A percentile compares a stretch with the other conserved stretches of the same genome.
These are phyloP conservation scores for Pleurotus platypus DNA, from an alignment of 768 basidiomycete species.

Conservation along the genomic window DNA sequence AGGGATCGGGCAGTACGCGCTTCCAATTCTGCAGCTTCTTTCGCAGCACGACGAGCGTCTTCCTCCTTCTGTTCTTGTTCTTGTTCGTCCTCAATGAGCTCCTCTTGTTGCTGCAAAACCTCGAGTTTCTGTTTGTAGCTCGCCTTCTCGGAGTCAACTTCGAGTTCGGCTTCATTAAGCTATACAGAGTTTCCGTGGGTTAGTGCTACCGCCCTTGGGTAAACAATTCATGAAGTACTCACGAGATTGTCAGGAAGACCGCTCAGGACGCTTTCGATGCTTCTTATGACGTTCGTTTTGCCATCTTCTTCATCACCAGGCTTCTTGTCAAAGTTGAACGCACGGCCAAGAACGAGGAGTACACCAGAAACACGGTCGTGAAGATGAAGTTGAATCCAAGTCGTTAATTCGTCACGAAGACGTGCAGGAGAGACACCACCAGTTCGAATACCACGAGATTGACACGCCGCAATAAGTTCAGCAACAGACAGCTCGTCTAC, in stretches of 20 bases:
- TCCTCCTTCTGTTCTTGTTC: constrained; percentile 97
- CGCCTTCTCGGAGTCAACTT: constrained; percentile 90
- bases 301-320: constrained; percentile 75
- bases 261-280: constrained; percentile 86
- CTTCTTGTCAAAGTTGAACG: constrained; percentile 88
- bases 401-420: constrained; percentile 83
- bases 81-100: constrained; percentile 98
- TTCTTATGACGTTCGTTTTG: constrained; percentile 74
- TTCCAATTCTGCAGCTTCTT: constrained; percentile 78
- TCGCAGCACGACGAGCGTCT: constrained; percentile 81
- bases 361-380: constrained; percentile 92
- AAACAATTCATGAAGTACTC: constrained; percentile 22
- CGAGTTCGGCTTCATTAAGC: constrained; percentile 96
- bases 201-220: constrained; percentile 1
- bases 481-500: constrained; percentile 87
- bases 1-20: constrained; percentile 76
- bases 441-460: constrained; percentile 91
- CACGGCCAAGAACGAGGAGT: constrained; percentile 87
- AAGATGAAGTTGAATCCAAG: constrained; percentile 92
- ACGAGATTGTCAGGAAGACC: constrained; percentile 94
- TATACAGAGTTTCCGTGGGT: constrained; percentile 23
- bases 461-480: constrained; percentile 91
- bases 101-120: constrained; percentile 96
- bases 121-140: constrained; percentile 98
- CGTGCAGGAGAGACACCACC: constrained; percentile 83